phyloP scores from a whole-genome alignment of 2,329 filamentous ascomycete species.

The Fusarium decemcellulare region DNA sequence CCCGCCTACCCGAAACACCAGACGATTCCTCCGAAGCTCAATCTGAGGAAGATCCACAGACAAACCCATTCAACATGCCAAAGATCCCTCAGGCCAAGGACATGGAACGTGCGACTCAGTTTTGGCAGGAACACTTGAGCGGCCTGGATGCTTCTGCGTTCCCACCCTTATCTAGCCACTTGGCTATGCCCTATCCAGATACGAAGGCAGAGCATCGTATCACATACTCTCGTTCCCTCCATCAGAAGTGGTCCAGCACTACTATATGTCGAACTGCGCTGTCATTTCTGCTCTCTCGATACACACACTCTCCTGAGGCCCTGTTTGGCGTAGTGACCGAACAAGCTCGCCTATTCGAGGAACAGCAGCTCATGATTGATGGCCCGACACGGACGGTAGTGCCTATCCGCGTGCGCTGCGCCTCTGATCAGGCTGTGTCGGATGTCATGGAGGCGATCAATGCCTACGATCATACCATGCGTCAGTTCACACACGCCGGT shows the following conservation, averaged over 20 bases:
- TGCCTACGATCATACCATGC: not conserved
- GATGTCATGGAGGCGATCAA: not conserved
- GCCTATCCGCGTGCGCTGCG: constrained; percentile 10
- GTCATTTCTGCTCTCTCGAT: constrained; percentile 8
- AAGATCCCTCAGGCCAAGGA: not conserved
- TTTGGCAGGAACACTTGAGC: not conserved
- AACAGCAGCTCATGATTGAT: not conserved
- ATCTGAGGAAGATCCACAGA: no score
- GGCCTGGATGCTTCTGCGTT: constrained; percentile 16
- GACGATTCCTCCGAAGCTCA: not conserved
- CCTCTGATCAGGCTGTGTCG: not conserved
- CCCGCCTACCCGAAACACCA: not conserved
- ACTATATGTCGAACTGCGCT: constrained; percentile 11
- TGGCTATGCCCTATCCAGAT: not conserved
- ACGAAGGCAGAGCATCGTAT: not conserved
- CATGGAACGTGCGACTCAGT: not conserved
- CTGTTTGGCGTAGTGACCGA: constrained; percentile 16
- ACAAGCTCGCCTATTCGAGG: not conserved
- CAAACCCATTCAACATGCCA: not conserved
- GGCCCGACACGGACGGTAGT: constrained; percentile 1
- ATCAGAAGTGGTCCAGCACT: fast-evolving
- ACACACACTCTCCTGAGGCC: constrained; percentile 11
- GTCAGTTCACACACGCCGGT: not conserved
- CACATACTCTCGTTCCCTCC: fast-evolving
- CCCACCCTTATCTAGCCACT: not conserved